Evolutionary conservation across 2,329 filamentous ascomycete genomes (phyloP).

Genomic region (Clathrospora elynae): DNA sequence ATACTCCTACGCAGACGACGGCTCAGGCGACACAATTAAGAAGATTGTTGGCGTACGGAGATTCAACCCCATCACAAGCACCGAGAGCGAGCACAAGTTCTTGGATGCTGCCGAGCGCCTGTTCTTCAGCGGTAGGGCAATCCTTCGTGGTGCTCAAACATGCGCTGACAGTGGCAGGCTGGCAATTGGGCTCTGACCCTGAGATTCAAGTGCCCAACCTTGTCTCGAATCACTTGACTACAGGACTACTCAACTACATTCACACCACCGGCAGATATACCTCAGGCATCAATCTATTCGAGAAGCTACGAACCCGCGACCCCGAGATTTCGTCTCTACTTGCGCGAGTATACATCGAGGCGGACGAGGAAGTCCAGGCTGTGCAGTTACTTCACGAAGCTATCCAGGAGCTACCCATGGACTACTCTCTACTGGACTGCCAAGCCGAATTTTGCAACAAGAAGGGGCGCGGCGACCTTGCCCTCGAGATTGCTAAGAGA

Average conservation of each 20-base stretch:
- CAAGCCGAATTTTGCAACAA: constrained; percentile 90
- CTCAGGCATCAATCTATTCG: constrained; percentile 96
- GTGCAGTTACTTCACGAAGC: constrained; percentile 86
- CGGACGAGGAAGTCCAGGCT: constrained; percentile 95
- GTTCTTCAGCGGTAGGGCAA: constrained; percentile 78
- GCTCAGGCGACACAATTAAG: constrained; percentile 89
- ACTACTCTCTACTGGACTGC: constrained; percentile 93
- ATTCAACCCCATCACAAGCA: constrained; percentile 97
- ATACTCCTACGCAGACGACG: constrained; percentile 96
- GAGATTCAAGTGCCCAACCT: constrained; percentile 97
- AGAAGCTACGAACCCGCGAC: constrained; percentile 89
- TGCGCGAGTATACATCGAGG: constrained; percentile 88
- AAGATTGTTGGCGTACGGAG: constrained; percentile 96
- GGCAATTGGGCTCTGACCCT: constrained; percentile 94
- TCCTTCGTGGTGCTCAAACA: neutral
- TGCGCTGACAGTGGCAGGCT: constrained; percentile 58
- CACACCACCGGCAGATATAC: constrained; percentile 92
- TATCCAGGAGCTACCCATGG: constrained; percentile 91
- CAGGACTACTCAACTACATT: constrained; percentile 93
- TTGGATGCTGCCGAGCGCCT: constrained; percentile 90
- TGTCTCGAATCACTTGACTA: constrained; percentile 92
- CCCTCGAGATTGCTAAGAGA: constrained; percentile 89
- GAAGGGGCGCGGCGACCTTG: constrained; percentile 86
- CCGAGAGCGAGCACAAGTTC: constrained; percentile 97
- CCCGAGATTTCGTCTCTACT: constrained; percentile 92